Evolutionary conservation across 2,329 filamentous ascomycete species (phyloP).

Genomic region (Diaporthe aspalathi): DNA sequence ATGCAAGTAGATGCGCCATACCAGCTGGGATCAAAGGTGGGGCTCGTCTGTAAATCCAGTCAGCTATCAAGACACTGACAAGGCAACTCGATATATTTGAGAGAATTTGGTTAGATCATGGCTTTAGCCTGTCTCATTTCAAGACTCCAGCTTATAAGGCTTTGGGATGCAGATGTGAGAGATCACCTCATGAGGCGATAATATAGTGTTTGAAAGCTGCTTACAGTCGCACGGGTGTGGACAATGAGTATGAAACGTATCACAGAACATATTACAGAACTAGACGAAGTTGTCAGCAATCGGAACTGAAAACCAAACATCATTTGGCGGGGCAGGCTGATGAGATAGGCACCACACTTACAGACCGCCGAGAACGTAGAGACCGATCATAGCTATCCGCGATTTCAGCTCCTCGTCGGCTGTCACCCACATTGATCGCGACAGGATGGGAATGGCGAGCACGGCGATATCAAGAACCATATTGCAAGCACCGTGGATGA

Average conservation of each 20-base stretch:
- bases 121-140: too few relatives aligned
- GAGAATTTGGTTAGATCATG: too few relatives aligned
- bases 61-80: background rate
- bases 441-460: slow-evolving; percentile 34
- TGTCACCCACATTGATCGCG: slow-evolving; percentile 35
- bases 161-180: background rate
- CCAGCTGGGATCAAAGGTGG: slow-evolving; percentile 44
- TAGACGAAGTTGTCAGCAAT: slow-evolving; percentile 1
- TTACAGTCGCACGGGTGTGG: slow-evolving; percentile 38
- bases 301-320: too few relatives aligned
- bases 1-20: slow-evolving; percentile 44
- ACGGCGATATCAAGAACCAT: slow-evolving; percentile 35
- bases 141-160: too few relatives aligned
- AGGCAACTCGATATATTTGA: background rate
- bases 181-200: background rate
- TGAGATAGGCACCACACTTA: slow-evolving; percentile 31
- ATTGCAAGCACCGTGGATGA: slow-evolving; percentile 35
- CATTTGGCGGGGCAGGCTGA: background rate
- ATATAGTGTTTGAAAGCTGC: background rate
- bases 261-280: slow-evolving; percentile 42
- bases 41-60: background rate
- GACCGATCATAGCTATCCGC: slow-evolving; percentile 27
- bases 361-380: slow-evolving; percentile 37
- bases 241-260: slow-evolving; percentile 43
- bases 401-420: slow-evolving; percentile 25